phyloP scores from a whole-genome alignment of 371 early-diverging fungal genomes.

The Mortierella sp. region DNA sequence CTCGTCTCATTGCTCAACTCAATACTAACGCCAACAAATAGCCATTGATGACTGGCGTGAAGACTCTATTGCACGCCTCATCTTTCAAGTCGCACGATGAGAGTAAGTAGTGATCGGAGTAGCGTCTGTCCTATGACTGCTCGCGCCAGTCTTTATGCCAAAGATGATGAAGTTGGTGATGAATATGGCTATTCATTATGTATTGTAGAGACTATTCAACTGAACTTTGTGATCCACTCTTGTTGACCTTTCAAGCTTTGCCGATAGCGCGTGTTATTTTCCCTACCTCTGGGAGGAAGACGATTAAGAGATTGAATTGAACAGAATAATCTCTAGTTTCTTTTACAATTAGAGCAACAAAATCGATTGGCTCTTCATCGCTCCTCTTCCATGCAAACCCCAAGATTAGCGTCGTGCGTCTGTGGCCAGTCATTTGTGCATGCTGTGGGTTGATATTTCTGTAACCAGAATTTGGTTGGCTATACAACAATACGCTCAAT shows the following conservation, averaged over 20 bases:
- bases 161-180: not conserved
- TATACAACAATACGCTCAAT: not conserved
- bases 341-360: not conserved
- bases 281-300: slow-evolving; percentile 7
- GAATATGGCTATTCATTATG: not conserved
- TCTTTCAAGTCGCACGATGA: not conserved
- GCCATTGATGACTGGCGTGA: not conserved
- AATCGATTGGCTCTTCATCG: slow-evolving; percentile 16
- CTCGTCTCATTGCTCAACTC: slow-evolving; percentile 2
- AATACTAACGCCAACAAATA: not conserved
- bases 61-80: not conserved
- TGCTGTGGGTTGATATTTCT: slow-evolving; percentile 12
- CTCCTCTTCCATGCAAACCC: not conserved
- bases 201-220: not conserved
- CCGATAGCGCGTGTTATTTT: slow-evolving; percentile 25
- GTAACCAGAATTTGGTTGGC: slow-evolving; percentile 32
- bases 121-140: not conserved
- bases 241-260: not conserved
- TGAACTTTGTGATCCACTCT: not conserved
- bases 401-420: slow-evolving; percentile 24
- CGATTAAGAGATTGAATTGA: slow-evolving; percentile 11
- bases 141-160: not conserved
- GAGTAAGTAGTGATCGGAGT: not conserved
- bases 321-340: not conserved
- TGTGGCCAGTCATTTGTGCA: slow-evolving; percentile 52